Percentiles rank a stretch among this genome's conserved stretches.
Evolutionary conservation across 2,329 filamentous ascomycete genomes (phyloP).

Genomic region (Phialophora verrucosa): DNA sequence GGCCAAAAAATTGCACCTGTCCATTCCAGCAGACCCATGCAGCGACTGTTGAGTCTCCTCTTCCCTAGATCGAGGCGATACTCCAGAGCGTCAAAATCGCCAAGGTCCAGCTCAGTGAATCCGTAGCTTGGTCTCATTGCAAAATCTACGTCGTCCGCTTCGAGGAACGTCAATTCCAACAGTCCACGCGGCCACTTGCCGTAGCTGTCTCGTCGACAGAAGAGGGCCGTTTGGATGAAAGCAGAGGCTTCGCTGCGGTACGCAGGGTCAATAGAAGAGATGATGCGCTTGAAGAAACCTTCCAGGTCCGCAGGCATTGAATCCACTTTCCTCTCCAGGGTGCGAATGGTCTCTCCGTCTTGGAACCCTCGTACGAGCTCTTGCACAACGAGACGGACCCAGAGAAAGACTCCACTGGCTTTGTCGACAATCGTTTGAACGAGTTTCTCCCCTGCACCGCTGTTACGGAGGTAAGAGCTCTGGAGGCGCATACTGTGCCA

Average conservation of each 20-base stretch:
- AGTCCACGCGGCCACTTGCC: background rate
- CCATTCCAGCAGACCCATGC: background rate
- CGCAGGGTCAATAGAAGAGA: constrained; percentile 17
- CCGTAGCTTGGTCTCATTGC: background rate
- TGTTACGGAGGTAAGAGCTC: constrained; percentile 24
- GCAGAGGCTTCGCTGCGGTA: constrained; percentile 25
- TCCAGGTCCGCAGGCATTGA: constrained; percentile 29
- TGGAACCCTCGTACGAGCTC: constrained; percentile 43
- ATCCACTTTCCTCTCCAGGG: constrained; percentile 11
- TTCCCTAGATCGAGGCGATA: background rate
- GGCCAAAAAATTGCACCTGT: too few relatives aligned
- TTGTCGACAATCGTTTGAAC: constrained; percentile 43
- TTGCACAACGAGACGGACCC: constrained; percentile 53
- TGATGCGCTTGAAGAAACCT: constrained; percentile 24
- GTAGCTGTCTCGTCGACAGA: background rate
- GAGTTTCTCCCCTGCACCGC: background rate
- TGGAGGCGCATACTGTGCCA: background rate
- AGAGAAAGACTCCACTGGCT: constrained; percentile 54
- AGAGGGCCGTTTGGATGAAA: constrained; percentile 27
- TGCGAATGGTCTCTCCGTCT: constrained; percentile 17
- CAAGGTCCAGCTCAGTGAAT: background rate
- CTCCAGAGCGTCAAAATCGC: background rate
- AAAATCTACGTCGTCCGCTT: background rate
- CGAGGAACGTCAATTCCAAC: background rate
- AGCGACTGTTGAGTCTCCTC: background rate